Base-by-base conservation (phyloP, 495 filamentous ascomycete species). In the Acidiella bohemica region DNA sequence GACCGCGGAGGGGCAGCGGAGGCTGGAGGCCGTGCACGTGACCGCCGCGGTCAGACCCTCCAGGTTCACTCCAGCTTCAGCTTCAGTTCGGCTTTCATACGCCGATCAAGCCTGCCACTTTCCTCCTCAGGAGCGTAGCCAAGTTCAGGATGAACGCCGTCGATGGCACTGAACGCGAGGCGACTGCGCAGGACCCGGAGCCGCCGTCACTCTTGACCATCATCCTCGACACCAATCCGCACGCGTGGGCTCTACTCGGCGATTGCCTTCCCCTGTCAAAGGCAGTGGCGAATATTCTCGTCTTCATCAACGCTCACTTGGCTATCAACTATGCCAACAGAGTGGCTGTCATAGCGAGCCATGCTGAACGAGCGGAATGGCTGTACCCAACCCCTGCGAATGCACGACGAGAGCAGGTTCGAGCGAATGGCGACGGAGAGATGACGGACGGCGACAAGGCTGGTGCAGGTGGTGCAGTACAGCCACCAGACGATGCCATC, bases 251-350 rank as follows among this genome's bases (percentile, higher is more conserved):
- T 3, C 67, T 81, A 33, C 72, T 96, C 42, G 60, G 73, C 47
- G 59, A 75, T 44, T 74, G 71, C 4, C 80, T 97, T n/a, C 73
- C 90, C 22, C 71, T 96, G 45, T 76, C 80, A 38, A 79, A 80
- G 51, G 84, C 81, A 39, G 67, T 97, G 41, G 78, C 92, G 36
- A 90, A 84, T 65, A 71, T 96, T 46, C 79, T 94, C 54, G 78
- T 96, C 66, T 95, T 95, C 64, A 77, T 95, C 59, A 94, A 97
- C 57, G 82, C 86, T 42, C 90, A 97, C 56, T 72, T 97, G 5
- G 81, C 90, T 46, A 84, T 82, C 62, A 87, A 84, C 63, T 81
- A 92, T 60, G 76, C 83, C 37, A 96, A 93, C 60, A 79, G 84
- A 58, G 80, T 96, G 29, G 85, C 85, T 33, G 71, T 97, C n/a